phyloP scores from a whole-genome alignment of 345 rosid species.

The Anastatica hierochuntica region DNA sequence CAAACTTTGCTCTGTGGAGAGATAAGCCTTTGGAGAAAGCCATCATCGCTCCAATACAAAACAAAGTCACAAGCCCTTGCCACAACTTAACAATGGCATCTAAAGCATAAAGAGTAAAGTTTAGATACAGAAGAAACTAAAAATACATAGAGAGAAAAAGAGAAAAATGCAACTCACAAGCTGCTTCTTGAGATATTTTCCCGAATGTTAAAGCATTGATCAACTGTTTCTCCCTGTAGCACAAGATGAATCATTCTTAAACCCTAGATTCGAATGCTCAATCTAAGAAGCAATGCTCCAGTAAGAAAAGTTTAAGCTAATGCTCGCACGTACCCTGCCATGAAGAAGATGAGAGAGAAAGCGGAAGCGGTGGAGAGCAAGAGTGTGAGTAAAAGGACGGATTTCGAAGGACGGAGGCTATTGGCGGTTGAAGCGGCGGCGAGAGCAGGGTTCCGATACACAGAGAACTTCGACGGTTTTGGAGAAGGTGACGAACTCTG shows the following conservation, averaged over 20 bases:
- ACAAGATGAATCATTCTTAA: conserved; percentile 1
- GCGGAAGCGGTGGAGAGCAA: conserved; percentile 59
- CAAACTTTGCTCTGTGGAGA: conserved; percentile 29
- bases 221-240: conserved; percentile 56
- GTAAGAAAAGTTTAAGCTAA: not conserved
- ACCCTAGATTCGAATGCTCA: no score
- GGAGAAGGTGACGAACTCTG: conserved; percentile 28
- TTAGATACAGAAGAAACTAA: not conserved
- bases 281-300: not conserved
- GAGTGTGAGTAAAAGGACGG: conserved; percentile 37
- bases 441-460: conserved; percentile 67
- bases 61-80: conserved; percentile 36
- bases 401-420: conserved; percentile 66
- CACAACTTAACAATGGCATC: conserved; percentile 47
- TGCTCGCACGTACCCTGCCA: conserved; percentile 37
- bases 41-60: conserved; percentile 51
- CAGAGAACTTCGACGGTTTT: conserved; percentile 57
- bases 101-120: conserved; percentile 18
- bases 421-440: conserved; percentile 70
- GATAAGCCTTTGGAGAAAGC: conserved; percentile 56
- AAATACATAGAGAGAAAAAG: not conserved
- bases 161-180: conserved; percentile 44
- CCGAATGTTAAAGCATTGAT: conserved; percentile 37
- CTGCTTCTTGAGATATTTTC: conserved; percentile 42
- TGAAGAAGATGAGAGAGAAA: conserved; percentile 40